Base-by-base conservation (phyloP, 768 basidiomycete genomes). In the Tulasnella sp. region DNA sequence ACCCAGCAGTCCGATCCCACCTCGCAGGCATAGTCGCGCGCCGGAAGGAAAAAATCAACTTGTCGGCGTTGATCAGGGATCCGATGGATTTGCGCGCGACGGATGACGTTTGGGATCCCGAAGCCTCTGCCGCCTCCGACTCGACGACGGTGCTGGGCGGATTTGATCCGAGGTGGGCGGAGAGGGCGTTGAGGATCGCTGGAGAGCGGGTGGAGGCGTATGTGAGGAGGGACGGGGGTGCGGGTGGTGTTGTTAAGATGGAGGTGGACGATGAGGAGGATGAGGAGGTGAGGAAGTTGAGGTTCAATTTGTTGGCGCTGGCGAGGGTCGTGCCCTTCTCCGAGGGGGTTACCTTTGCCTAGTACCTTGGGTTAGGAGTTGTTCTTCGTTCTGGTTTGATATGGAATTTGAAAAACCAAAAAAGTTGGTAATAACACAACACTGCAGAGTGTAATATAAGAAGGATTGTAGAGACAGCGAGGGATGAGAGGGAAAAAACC, bases 311-410 rank as follows among this genome's bases (percentile, higher is more conserved):
- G 37, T 85, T 94, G 36, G 91, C 92, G 1, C 85, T 94, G 40
- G 90, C 91, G 76, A 92, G 93, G 80, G 87, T 91, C 7, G 91
- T 91, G 12, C 93, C 93, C 1, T 80, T 93, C 77, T 90, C 92
- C 79, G 89, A 86, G 76, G 90, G 92, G 73, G 89, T 89, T 29
- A 58, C 54, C 7, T 58, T 58, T 29, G 54, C n/a, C 11, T 58
- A 29, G 29, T 1, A n/a, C 1, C 17, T 7, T 8, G 29, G 54
- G 17, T 6, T 8, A 17, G 42, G n/a, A n/a, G n/a, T 14, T 17
- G 11, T 45, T 5, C 42, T 2, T 45, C 17, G 14, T 45, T 6
- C 17, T 45, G 17, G 45, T 45, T 19, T 45, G 45, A 19, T 14
- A 45, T 45, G 45, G 45, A 17, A 17, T 11, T 45, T 45, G 17